Evolutionary conservation across 2,329 filamentous ascomycete genomes (phyloP).

Genomic region (Elsinoe perseae): DNA sequence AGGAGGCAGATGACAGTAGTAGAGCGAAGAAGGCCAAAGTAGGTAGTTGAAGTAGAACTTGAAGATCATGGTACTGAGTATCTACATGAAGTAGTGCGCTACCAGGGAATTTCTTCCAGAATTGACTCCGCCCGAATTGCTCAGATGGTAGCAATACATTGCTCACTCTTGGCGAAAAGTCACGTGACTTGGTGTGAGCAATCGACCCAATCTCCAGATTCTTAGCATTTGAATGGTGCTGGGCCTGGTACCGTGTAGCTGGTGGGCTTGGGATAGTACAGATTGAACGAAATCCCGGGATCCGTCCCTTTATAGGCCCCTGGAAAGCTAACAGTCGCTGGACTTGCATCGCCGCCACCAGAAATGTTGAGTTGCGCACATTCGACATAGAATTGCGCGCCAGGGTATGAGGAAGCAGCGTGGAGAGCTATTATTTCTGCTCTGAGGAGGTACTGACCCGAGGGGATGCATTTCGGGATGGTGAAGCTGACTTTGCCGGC

Average conservation of each 20-base stretch:
- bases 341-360: slow-evolving; percentile 14
- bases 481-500: slow-evolving; percentile 28
- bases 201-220: background rate
- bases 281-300: slow-evolving; percentile 14
- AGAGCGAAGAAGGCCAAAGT: background rate
- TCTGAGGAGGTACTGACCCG: slow-evolving; percentile 49
- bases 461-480: slow-evolving; percentile 45
- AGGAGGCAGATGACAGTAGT: background rate
- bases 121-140: too few relatives aligned
- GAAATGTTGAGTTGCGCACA: slow-evolving; percentile 26
- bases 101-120: too few relatives aligned
- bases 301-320: slow-evolving; percentile 12
- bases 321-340: slow-evolving; percentile 13
- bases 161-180: background rate
- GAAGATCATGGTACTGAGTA: background rate
- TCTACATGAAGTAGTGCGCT: background rate
- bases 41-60: background rate
- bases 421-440: slow-evolving; percentile 50
- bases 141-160: background rate
- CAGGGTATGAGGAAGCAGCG: slow-evolving; percentile 40
- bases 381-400: slow-evolving; percentile 36
- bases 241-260: slow-evolving; percentile 15
- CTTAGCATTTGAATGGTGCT: slow-evolving; percentile 23
- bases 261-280: slow-evolving; percentile 15
- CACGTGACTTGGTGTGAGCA: background rate